Evolutionary conservation across 306 rosid genomes (phyloP), one percentile per base, ranked within the genome.

Genomic region (Quercus rubra): DNA sequence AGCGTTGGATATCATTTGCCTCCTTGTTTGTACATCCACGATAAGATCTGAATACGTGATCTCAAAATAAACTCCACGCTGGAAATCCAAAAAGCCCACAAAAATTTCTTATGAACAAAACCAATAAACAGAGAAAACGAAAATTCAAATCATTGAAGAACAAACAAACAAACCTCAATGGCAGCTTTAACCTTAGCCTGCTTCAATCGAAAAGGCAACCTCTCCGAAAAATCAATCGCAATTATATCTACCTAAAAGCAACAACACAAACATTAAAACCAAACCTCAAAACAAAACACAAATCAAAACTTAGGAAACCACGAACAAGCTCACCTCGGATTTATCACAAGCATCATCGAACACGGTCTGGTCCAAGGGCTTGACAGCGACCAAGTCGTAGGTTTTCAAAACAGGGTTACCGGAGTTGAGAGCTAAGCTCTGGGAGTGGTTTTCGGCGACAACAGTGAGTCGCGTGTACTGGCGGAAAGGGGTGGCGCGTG

Each of bases 21-120:
- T 87, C 90, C 97, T 91, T 15, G 74, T 55, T 51, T 90, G 94
- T 31, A 77, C 58, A 78, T 91, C 92, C 2, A 76, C 51, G 71
- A 91, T 74, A 75, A 93, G 78, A 82, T 81, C 79, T 19, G 89
- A 85, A 49, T 95, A 95, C 17, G 88, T 76, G 49, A 95, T 84
- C 84, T 95, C 99, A 59, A 95, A 95, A 85, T 76, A 88, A 80
- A 93, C 83, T 31, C 95, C 97, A 20, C 99, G 90, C 96, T 95
- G 96, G 61, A 61, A 19, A 67, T 57, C 38, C 46, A 70, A 82
- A 56, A 70, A 74, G 6, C 21, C 55, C 77, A 80, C 20, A 61
- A 49, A 71, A 38, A 61, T 55, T 25, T 41, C 56, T 14, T 69
- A 8, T 10, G 19, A 23, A 25, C 20, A 61, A 51, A 2, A 3